These are phyloP conservation scores for Gnetum montanum DNA, from an alignment of 75 land plant genomes.

Conservation along the genomic window DNA sequence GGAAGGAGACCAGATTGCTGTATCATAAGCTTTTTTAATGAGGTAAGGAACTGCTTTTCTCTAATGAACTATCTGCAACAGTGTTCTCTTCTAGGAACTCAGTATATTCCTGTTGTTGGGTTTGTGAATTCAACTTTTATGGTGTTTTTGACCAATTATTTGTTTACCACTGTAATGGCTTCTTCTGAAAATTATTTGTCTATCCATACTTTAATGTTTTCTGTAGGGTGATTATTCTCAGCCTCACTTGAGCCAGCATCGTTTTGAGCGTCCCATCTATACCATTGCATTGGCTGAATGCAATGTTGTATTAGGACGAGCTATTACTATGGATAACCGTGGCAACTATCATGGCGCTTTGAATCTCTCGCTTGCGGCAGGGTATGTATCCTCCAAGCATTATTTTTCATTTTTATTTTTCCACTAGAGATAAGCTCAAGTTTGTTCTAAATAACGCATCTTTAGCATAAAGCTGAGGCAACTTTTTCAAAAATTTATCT, in stretches of 20 bases:
- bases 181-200: no score
- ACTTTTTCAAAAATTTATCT: no score
- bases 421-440: no score
- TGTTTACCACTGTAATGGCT: no score
- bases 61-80: no score
- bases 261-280: conserved; percentile 60
- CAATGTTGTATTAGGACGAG: conserved; percentile 56
- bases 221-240: conserved; percentile 62
- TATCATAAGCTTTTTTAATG: conserved; percentile 66
- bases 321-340: conserved; percentile 27
- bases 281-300: conserved; percentile 63
- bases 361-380: conserved; percentile 39
- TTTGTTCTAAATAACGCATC: no score
- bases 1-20: conserved; percentile 60
- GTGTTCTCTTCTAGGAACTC: not conserved
- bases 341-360: conserved; percentile 54
- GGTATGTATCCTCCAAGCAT: conserved; percentile 23
- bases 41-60: conserved; percentile 28
- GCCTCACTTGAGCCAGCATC: conserved; percentile 53
- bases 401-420: no score
- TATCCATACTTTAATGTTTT: no score
- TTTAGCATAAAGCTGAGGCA: no score
- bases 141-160: no score
- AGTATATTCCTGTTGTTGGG: not conserved
- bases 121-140: no score